Evolutionary conservation across 257 asterid species (phyloP), one percentile per base, ranked within the genome.

Genomic region (Linaria vulgaris): DNA sequence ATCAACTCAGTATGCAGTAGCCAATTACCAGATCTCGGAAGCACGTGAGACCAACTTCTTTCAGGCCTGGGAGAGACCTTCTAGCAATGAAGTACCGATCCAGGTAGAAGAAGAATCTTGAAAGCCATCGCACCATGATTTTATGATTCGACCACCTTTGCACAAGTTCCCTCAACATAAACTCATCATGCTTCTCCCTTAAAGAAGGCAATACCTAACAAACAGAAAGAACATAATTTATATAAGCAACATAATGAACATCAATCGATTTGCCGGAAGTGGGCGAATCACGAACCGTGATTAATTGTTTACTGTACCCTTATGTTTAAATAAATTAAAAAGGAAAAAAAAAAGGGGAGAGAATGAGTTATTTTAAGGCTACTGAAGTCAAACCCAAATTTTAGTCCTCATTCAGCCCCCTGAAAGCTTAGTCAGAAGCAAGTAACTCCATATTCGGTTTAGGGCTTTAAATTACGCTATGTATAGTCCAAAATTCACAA

Each of bases 121-220:
- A 92, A 46, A 92, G 83, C 99, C 99, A 92, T 64, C 96, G 85
- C 30, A 92, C 99, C 99, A 92, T 89, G 80, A 92, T 62, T 73
- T 89, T 92, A 67, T 92, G 99, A 75, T 89, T 92, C 21, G 66
- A 64, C 99, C 99, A 92, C 78, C 99, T 82, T 72, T 79, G 71
- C 37, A 92, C 99, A 5, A 92, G 91, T 76, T 89, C 99, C 69
- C 94, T 85, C 74, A 92, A 61, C 99, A 92, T 82, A 76, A 89
- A 92, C 58, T 87, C 97, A 15, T 87, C 99, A 69, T 86, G 96
- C 72, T 86, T 91, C 75, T 91, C 96, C 69, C 81, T 78, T 53
- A 88, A 71, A 59, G 96, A 82, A 72, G 94, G 92, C 53, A 88
- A 69, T 43, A 82, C 91, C 95, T 84, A 76, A 45, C 45, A 16